Evolutionary conservation across 345 rosid genomes (phyloP).

Genomic region (Schrenkiella parvula): DNA sequence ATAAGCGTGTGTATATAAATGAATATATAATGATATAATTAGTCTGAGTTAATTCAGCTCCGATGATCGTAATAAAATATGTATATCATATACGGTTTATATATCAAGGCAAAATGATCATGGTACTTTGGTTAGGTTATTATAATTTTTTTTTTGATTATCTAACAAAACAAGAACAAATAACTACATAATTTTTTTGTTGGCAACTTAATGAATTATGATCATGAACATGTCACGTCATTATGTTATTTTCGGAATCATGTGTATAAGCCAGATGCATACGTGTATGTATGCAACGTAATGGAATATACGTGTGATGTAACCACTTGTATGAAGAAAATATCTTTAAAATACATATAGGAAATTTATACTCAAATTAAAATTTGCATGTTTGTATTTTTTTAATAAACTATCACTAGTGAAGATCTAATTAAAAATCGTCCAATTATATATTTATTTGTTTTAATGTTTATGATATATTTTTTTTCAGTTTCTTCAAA

Average conservation of each 20-base stretch:
- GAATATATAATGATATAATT: neutral
- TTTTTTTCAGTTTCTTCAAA: neutral
- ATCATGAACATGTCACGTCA: neutral
- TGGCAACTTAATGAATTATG: neutral
- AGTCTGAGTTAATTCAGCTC: neutral
- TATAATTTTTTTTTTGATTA: too few relatives aligned
- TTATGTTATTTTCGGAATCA: neutral
- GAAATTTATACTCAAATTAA: too few relatives aligned
- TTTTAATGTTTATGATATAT: neutral
- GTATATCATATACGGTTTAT: neutral
- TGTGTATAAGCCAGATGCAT: neutral
- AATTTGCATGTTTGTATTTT: too few relatives aligned
- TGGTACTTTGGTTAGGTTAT: too few relatives aligned
- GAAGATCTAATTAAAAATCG: neutral
- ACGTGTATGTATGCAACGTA: conserved; percentile 13
- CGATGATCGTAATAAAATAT: neutral
- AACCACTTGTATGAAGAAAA: neutral
- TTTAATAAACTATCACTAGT: too few relatives aligned
- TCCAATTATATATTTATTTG: neutral
- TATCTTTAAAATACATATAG: too few relatives aligned
- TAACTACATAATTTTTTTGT: neutral
- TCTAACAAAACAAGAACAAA: neutral
- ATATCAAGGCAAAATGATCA: neutral
- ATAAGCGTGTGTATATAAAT: neutral
- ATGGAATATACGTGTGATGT: conserved; percentile 14